Conservation (phyloP, 257 asterid species). For the Petunia secreta region DNA sequence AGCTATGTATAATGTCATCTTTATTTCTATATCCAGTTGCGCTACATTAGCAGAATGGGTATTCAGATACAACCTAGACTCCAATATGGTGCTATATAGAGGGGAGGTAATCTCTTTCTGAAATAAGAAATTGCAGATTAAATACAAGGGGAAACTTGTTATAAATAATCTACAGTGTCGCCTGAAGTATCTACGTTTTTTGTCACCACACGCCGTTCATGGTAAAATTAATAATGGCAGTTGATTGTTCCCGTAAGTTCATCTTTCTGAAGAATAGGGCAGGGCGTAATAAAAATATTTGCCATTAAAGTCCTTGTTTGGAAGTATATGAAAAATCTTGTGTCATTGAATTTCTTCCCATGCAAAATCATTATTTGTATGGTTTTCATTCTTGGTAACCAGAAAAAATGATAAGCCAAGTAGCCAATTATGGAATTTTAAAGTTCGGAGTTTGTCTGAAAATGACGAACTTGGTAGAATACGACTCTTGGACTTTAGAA, state of each 20-base stretch:
- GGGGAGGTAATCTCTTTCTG: neutral
- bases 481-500: neutral
- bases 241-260: neutral
- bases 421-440: neutral
- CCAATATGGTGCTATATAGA: too few species aligned
- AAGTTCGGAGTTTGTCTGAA: neutral
- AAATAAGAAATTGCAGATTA: neutral
- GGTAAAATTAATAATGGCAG: neutral
- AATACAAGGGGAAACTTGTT: neutral
- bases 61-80: too few species aligned
- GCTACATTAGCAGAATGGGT: too few species aligned
- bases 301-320: neutral
- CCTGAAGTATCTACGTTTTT: neutral
- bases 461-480: neutral
- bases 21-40: too few species aligned
- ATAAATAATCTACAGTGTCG: slow-evolving; percentile 11
- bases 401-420: neutral
- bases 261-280: neutral
- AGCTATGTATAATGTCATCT: too few species aligned
- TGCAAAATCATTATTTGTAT: neutral
- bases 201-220: slow-evolving; percentile 11
- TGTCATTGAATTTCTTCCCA: neutral
- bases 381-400: neutral
- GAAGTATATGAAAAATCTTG: neutral
- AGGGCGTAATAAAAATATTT: neutral